Evolutionary conservation across 768 basidiomycete species (phyloP), one percentile per base, ranked within the genome.

Genomic region (Punctularia strigosozonata): DNA sequence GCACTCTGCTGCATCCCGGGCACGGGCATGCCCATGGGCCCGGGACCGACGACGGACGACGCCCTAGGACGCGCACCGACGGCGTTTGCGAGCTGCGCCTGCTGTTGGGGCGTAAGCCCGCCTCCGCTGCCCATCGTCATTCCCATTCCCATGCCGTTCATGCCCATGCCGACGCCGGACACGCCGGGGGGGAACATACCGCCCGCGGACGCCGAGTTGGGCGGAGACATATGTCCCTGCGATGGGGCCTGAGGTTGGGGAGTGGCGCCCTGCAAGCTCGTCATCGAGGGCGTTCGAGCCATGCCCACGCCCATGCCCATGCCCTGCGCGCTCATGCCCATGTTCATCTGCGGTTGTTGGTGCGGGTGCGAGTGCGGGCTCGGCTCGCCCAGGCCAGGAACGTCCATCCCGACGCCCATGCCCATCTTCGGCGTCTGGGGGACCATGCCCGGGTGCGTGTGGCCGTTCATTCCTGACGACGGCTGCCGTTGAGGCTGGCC

Each of bases 371-470:
- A n/a, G n/a, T n/a, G n/a, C n/a, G n/a, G n/a, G n/a, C n/a, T n/a
- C n/a, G n/a, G n/a, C n/a, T n/a, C n/a, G n/a, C n/a, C n/a, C n/a
- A n/a, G n/a, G n/a, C n/a, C n/a, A n/a, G n/a, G n/a, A n/a, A n/a
- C n/a, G n/a, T n/a, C n/a, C n/a, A n/a, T n/a, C n/a, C n/a, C n/a
- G n/a, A n/a, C 40, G 17, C 46, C 43, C 41, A 50, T 40, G 18
- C 43, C 34, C 4, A 37, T 34, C n/a, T 43, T 43, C 5, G 43
- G 42, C 17, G 46, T 45, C 43, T 53, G 48, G 7, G 43, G 42
- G 25, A 28, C 45, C 40, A 47, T 34, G 33, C 33, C 33, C n/a
- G n/a, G n/a, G n/a, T n/a, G n/a, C n/a, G n/a, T n/a, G n/a, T n/a
- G n/a, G n/a, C n/a, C n/a, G n/a, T n/a, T n/a, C n/a, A 34, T 20